Percentiles rank a stretch among this genome's conserved stretches.
Conservation (phyloP, 805 yeast genomes). For the Suhomyces kilbournensis region DNA sequence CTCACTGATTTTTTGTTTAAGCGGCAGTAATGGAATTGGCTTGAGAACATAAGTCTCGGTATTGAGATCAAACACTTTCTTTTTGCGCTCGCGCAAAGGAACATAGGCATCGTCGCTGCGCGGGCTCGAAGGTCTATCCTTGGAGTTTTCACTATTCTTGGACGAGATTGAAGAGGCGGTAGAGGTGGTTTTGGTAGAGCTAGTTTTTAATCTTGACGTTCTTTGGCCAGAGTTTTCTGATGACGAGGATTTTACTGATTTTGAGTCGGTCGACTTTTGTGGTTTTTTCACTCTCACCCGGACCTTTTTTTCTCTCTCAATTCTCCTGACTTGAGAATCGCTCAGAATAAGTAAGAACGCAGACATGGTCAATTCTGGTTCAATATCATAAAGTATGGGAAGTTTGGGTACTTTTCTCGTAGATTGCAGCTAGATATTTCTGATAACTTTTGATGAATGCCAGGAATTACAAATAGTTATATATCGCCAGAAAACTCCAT, state of each 20-base stretch:
- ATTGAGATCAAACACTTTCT: constrained; percentile 12
- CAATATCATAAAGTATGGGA: not conserved
- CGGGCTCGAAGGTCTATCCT: not conserved
- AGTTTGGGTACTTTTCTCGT: not conserved
- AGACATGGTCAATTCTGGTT: constrained; percentile 5
- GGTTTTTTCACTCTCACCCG: not conserved
- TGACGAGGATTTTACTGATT: not conserved
- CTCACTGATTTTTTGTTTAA: constrained; percentile 10
- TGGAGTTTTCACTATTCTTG: not conserved
- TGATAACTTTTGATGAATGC: not conserved
- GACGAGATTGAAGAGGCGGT: not conserved
- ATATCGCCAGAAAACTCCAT: not conserved
- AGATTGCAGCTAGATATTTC: not conserved
- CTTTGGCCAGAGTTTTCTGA: not conserved
- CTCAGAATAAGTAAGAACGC: constrained; percentile 10
- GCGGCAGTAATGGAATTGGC: constrained; percentile 6
- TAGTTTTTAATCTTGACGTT: not conserved
- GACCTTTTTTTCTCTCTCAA: constrained; percentile 5
- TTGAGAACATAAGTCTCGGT: constrained; percentile 8
- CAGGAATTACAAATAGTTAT: not conserved
- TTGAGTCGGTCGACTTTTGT: not conserved
- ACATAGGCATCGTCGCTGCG: constrained; percentile 4
- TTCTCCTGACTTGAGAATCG: constrained; percentile 3
- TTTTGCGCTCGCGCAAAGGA: constrained; percentile 8
- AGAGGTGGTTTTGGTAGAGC: not conserved